Conservation (phyloP, 257 asterid genomes). For the Vinca minor region DNA sequence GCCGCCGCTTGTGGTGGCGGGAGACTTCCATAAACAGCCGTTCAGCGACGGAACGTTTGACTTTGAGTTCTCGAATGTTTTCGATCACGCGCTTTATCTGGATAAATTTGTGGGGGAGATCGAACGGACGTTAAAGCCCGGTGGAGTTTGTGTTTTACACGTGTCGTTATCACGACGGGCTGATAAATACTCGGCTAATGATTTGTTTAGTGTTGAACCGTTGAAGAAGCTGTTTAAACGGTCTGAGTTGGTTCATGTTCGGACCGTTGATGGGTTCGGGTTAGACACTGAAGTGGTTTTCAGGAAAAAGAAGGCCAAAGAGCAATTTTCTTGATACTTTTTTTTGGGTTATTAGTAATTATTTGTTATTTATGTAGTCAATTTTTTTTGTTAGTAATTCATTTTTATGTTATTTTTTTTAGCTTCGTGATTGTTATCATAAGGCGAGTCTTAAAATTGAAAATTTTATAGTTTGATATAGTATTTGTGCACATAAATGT, state of each 20-base stretch:
- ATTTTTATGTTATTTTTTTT: no score
- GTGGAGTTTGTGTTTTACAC: slow-evolving; percentile 80
- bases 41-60: slow-evolving; percentile 54
- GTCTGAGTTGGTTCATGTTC: slow-evolving; percentile 50
- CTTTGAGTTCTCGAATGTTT: slow-evolving; percentile 86
- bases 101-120: slow-evolving; percentile 68
- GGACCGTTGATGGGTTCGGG: slow-evolving; percentile 73
- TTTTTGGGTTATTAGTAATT: no score
- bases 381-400: no score
- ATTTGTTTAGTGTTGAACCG: slow-evolving; percentile 66
- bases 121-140: slow-evolving; percentile 64
- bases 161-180: slow-evolving; percentile 52
- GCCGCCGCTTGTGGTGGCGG: slow-evolving; percentile 81
- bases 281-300: slow-evolving; percentile 85
- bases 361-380: no score
- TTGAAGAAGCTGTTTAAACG: slow-evolving; percentile 57
- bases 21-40: slow-evolving; percentile 87
- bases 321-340: no score
- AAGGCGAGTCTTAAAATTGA: no score
- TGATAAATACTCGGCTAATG: no score
- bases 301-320: no score
- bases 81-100: slow-evolving; percentile 92
- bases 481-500: no score
- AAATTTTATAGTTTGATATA: no score
- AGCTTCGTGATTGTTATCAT: no score